These are phyloP conservation scores for Bjerkandera adusta DNA, from an alignment of 1,284 basidiomycete species.

Conservation along the genomic window DNA sequence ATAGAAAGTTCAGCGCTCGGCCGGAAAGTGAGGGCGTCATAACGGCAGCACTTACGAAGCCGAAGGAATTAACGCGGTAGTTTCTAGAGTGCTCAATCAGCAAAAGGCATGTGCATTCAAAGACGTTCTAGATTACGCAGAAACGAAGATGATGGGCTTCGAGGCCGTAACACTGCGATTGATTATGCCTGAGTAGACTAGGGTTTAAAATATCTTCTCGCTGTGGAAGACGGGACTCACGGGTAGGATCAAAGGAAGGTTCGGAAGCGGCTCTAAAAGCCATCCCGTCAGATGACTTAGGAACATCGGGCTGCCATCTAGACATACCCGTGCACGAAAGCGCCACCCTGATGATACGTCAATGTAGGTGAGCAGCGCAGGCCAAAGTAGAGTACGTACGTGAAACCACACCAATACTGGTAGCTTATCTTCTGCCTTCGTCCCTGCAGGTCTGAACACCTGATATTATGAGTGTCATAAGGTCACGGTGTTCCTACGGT, in stretches of 20 bases:
- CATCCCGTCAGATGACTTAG: slow-evolving; percentile 4
- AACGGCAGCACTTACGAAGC: slow-evolving; percentile 42
- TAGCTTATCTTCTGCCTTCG: slow-evolving; percentile 32
- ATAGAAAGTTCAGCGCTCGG: not conserved
- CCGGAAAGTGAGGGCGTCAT: not conserved
- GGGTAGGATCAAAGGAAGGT: slow-evolving; percentile 42
- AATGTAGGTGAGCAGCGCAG: not conserved
- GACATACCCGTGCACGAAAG: slow-evolving; percentile 43
- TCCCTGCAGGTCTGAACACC: slow-evolving; percentile 43
- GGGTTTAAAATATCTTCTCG: not conserved
- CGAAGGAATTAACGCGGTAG: slow-evolving; percentile 58
- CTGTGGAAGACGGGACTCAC: slow-evolving; percentile 28
- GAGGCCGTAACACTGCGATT: slow-evolving; percentile 43
- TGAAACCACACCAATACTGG: slow-evolving; percentile 55
- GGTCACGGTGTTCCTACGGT: too few relatives aligned
- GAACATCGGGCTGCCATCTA: not conserved
- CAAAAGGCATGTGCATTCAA: slow-evolving; percentile 33
- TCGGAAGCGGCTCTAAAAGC: slow-evolving; percentile 38
- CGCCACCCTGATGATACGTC: slow-evolving; percentile 41
- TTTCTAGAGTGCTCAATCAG: slow-evolving; percentile 35
- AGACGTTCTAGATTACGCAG: too few relatives aligned
- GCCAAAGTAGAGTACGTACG: slow-evolving; percentile 30
- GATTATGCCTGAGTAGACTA: slow-evolving; percentile 39
- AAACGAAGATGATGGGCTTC: slow-evolving; percentile 56
- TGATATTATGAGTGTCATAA: too few relatives aligned